Evolutionary conservation across 2,329 filamentous ascomycete genomes (phyloP).

Genomic region (Penicillium sp.): DNA sequence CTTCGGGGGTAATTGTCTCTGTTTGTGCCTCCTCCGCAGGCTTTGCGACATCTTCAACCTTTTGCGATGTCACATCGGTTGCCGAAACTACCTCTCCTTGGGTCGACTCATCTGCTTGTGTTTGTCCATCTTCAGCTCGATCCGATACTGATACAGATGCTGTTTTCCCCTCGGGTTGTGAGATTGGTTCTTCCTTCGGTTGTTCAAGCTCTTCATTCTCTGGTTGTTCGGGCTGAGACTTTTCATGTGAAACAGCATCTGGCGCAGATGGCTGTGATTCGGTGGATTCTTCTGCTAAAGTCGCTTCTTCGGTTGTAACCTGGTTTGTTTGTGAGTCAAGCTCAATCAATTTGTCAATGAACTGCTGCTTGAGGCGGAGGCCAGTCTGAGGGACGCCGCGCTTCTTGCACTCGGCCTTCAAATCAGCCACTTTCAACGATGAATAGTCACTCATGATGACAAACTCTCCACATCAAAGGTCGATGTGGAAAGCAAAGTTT

Average conservation of each 20-base stretch:
- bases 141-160: neutral
- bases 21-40: slow-evolving; percentile 6
- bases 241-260: slow-evolving; percentile 13
- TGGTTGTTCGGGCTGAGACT: slow-evolving; percentile 14
- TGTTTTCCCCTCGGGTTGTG: neutral
- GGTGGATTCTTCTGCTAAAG: slow-evolving; percentile 16
- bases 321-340: slow-evolving; percentile 37
- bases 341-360: slow-evolving; percentile 63
- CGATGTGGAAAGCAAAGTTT: neutral
- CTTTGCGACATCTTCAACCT: slow-evolving; percentile 21
- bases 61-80: neutral
- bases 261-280: slow-evolving; percentile 9
- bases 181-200: slow-evolving; percentile 4
- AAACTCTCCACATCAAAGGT: slow-evolving; percentile 9
- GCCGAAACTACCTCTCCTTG: neutral
- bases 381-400: slow-evolving; percentile 68
- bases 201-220: slow-evolving; percentile 9
- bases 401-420: slow-evolving; percentile 71
- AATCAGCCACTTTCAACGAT: slow-evolving; percentile 69
- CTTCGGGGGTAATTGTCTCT: neutral
- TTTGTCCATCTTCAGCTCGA: slow-evolving; percentile 11
- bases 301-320: slow-evolving; percentile 20
- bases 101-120: slow-evolving; percentile 5
- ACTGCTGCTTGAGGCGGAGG: slow-evolving; percentile 63
- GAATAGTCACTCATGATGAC: slow-evolving; percentile 52